These are phyloP conservation scores for Aspergillus affinis DNA, from an alignment of 495 filamentous ascomycete species.

Conservation along the genomic window DNA sequence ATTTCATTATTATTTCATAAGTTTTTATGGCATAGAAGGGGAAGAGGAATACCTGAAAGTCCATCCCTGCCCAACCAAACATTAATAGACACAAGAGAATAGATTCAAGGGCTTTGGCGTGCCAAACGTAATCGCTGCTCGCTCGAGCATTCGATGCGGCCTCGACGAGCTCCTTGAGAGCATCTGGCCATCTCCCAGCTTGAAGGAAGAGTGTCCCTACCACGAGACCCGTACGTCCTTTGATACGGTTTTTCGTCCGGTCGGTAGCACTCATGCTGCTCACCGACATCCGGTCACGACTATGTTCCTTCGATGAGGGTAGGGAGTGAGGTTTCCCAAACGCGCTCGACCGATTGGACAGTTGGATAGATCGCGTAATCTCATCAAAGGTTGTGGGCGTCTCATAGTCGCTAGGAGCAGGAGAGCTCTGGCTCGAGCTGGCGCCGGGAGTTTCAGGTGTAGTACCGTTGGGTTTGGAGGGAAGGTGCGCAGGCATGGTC, in stretches of 20 bases:
- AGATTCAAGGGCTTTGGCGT: slow-evolving; percentile 90
- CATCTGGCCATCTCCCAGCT: slow-evolving; percentile 86
- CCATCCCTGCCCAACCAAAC: slow-evolving; percentile 79
- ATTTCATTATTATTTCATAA: no score
- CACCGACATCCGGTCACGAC: slow-evolving; percentile 76
- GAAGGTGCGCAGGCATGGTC: slow-evolving; percentile 71
- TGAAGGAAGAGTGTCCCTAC: slow-evolving; percentile 84
- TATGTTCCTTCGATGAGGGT: slow-evolving; percentile 48
- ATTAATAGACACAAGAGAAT: slow-evolving; percentile 79
- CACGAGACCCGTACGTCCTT: slow-evolving; percentile 75
- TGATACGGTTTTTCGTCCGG: slow-evolving; percentile 76
- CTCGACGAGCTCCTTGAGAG: slow-evolving; percentile 80
- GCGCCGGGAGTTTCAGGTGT: slow-evolving; percentile 51
- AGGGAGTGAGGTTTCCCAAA: slow-evolving; percentile 34
- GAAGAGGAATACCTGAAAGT: slow-evolving; percentile 72
- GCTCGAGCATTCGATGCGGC: slow-evolving; percentile 73
- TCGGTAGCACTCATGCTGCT: slow-evolving; percentile 83
- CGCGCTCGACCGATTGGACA: slow-evolving; percentile 40
- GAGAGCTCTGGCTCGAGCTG: slow-evolving; percentile 44
- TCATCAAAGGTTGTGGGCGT: slow-evolving; percentile 74
- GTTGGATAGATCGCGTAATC: slow-evolving; percentile 53
- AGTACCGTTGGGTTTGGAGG: slow-evolving; percentile 49
- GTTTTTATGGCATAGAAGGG: no score
- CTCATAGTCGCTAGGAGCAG: slow-evolving; percentile 47
- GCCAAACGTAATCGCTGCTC: slow-evolving; percentile 90